Base-by-base conservation (phyloP, 1,284 basidiomycete species). In the Sutorius eximius region DNA sequence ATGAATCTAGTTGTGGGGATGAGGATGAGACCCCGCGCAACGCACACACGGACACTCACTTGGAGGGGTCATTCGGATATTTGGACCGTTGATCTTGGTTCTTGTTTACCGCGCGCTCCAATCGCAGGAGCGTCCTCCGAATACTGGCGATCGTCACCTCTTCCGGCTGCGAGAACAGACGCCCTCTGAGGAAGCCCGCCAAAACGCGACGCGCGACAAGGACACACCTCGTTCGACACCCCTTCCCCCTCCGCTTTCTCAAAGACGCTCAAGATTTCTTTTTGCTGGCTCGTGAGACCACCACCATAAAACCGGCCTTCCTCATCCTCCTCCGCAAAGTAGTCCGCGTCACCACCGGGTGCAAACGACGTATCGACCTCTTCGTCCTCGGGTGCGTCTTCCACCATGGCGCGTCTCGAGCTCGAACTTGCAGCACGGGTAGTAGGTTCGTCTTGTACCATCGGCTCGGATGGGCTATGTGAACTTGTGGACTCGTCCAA, bases 71-170 rank as follows among this genome's bases (percentile, higher is more conserved):
- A 56, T 91, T 82, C 0, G 92, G 89, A 68, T 89, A 92, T 71
- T 95, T 95, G 10, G 93, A 94, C 30, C 96, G 81, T 70, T 97
- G 89, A 71, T 97, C 93, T 63, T 95, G 91, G 70, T 99, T 99
- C 75, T 93, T 96, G 67, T 90, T 87, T 30, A 91, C 89, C 1
- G 91, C 85, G 20, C 92, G 82, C 72, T 99, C 95, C 61, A 99
- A 91, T 41, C 84, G 82, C 33, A 91, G 75, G 13, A 99, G 77
- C 55, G 90, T 77, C 61, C 89, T 82, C 51, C 92, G 84, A 13
- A 96, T 81, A 24, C 81, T 79, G 3, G 85, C 83, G 1, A 89
- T 73, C 5, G 86, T 86, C 55, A 95, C 72, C 55, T 82, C 82
- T 58, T 87, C 84, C 30, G 77, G 70, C 89, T 91, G 59, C 55